Base-by-base conservation (phyloP, 306 rosid genomes). In the Quercus robur region DNA sequence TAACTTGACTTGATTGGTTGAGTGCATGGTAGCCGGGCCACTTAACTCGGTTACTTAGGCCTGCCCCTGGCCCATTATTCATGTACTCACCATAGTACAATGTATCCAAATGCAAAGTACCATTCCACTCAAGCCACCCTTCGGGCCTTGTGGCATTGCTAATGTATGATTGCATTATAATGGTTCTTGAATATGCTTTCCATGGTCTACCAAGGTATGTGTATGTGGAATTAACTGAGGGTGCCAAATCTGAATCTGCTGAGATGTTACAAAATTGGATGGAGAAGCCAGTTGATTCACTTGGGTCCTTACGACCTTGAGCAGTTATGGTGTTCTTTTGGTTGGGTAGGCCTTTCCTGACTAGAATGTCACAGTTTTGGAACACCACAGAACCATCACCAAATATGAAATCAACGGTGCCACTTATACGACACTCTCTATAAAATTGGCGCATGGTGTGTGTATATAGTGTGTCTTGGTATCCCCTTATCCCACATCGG, bases 371-470 rank as follows among this genome's bases (percentile, higher is more conserved):
- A 52, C 98, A 91, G 38, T 88, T 90, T 49, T 95, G 99, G 70
- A 95, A 90, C 55, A 95, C 81, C 0, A 77, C 99, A 0, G 93
- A 76, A 61, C 90, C 96, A 12, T 93, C 96, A 8, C 99, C 99
- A 21, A 91, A 95, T 26, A 95, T 83, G 87, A 91, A 95, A 75
- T 95, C 99, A 0, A 95, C 88, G 0, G 99, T 93, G 81, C 99
- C 99, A 2, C 77, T 84, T 62, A 95, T 89, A 4, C 20, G 83
- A 82, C 99, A 95, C 5, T 95, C 97, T 41, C 95, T 75, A 81
- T 76, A 95, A 80, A 95, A 95, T 56, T 95, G 99, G 12, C 99
- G 96, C 99, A 91, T 93, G 8, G 97, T 74, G 89, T 95, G 99
- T 2, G 99, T 82, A 62, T 91, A 95, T 8, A 95, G 87, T 19